These are phyloP conservation scores for Chlorella variabilis DNA, from an alignment of 163 green algal species.

Conservation along the genomic window DNA sequence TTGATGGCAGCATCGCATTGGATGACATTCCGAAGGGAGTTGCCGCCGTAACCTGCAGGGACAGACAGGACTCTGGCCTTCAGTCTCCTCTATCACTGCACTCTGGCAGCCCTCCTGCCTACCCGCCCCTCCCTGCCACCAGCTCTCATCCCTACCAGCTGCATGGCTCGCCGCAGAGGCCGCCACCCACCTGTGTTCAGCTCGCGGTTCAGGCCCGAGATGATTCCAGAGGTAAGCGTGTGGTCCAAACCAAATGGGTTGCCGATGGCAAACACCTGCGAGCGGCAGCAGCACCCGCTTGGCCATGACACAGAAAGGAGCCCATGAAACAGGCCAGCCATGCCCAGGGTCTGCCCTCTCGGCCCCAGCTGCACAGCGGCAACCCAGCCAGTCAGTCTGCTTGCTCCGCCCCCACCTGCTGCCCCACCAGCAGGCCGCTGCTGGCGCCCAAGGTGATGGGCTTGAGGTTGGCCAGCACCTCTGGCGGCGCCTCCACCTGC, in stretches of 20 bases:
- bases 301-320: too few species aligned
- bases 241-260: constrained; percentile 81
- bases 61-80: background rate
- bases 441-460: constrained; percentile 66
- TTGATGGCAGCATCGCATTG: constrained; percentile 88
- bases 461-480: constrained; percentile 63
- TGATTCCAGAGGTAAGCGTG: constrained; percentile 79
- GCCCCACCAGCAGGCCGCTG: constrained; percentile 51
- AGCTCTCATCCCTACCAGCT: background rate
- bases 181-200: constrained; percentile 64
- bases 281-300: too few species aligned
- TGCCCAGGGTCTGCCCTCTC: background rate
- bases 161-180: too few species aligned
- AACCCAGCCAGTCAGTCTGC: background rate
- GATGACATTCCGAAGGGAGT: constrained; percentile 79
- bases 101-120: background rate
- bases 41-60: constrained; percentile 46
- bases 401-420: background rate
- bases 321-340: too few species aligned
- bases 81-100: background rate
- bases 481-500: constrained; percentile 64
- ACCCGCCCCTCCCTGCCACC: background rate
- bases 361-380: background rate
- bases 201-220: constrained; percentile 85
- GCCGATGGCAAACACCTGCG: constrained; percentile 78